Evolutionary conservation across 2,329 filamentous ascomycete species (phyloP).

Genomic region (Passalora sequoiae): DNA sequence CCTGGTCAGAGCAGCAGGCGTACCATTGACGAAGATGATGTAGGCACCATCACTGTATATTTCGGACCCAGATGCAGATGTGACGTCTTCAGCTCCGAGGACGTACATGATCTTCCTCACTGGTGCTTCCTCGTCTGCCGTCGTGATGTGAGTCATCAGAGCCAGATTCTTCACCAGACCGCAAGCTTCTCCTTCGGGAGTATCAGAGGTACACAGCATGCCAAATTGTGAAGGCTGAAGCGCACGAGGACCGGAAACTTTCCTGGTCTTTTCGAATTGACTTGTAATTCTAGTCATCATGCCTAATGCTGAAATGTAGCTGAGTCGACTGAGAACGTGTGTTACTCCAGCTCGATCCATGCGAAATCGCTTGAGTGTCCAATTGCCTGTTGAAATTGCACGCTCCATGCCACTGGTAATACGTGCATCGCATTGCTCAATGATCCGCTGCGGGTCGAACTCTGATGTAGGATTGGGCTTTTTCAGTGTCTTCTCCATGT

Average conservation of each 20-base stretch:
- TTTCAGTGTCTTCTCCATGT: constrained; percentile 91
- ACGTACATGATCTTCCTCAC: constrained; percentile 82
- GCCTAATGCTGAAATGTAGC: constrained; percentile 91
- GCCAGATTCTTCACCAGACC: constrained; percentile 97
- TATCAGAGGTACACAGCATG: constrained; percentile 96
- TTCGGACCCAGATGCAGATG: constrained; percentile 74
- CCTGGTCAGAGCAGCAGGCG: constrained; percentile 79
- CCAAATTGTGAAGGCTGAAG: constrained; percentile 96
- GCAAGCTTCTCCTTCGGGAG: constrained; percentile 96
- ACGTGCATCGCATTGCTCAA: constrained; percentile 75
- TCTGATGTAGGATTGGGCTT: constrained; percentile 85
- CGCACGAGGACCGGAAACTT: constrained; percentile 91
- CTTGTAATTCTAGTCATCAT: constrained; percentile 99
- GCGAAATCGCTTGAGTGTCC: constrained; percentile 95
- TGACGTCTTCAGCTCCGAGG: constrained; percentile 77
- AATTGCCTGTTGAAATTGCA: constrained; percentile 95
- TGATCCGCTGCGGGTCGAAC: constrained; percentile 79
- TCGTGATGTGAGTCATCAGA: constrained; percentile 98
- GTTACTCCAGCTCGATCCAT: constrained; percentile 98
- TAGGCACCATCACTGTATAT: constrained; percentile 81
- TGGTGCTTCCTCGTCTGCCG: constrained; percentile 87
- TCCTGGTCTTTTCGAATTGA: constrained; percentile 98
- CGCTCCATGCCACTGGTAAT: constrained; percentile 93
- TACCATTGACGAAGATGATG: constrained; percentile 92
- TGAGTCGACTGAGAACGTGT: constrained; percentile 88